phyloP scores from a whole-genome alignment of 2,329 filamentous ascomycete species.

The Paraconiothyrium brasiliense region DNA sequence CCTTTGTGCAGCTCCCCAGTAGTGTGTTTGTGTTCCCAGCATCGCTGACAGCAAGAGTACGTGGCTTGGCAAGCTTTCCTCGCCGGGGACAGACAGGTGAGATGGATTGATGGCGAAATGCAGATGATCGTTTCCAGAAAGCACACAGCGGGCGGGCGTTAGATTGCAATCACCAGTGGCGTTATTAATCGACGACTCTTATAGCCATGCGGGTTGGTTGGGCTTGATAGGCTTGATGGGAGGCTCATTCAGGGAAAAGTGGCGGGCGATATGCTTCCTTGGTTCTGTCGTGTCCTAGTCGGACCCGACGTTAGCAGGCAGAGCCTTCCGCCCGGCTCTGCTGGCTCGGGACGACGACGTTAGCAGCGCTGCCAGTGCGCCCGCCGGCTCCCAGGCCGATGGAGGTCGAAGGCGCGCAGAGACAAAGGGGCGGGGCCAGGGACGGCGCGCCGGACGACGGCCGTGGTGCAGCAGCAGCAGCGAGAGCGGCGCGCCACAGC shows the following conservation, averaged over 20 bases:
- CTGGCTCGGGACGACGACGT: conserved; percentile 11
- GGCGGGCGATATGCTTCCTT: conserved; percentile 21
- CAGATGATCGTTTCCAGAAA: conserved; percentile 7
- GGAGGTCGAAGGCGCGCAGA: background rate
- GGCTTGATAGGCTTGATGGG: conserved; percentile 19
- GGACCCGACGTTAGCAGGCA: conserved; percentile 5
- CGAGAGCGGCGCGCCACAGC: background rate
- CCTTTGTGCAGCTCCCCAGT: conserved; percentile 4
- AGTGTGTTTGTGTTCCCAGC: conserved; percentile 5
- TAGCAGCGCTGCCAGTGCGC: background rate
- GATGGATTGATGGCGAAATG: background rate
- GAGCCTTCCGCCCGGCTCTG: conserved; percentile 4
- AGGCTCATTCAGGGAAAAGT: background rate
- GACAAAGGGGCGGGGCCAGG: conserved; percentile 11
- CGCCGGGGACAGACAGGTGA: conserved; percentile 19
- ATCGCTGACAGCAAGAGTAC: conserved; percentile 15
- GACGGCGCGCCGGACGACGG: conserved; percentile 14
- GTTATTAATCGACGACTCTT: conserved; percentile 21
- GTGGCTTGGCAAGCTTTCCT: conserved; percentile 32
- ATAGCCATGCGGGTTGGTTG: conserved; percentile 28
- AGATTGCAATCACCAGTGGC: conserved; percentile 24
- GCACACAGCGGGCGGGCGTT: conserved; percentile 8
- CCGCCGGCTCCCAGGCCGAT: conserved; percentile 9
- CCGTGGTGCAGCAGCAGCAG: background rate
- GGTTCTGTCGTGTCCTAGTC: conserved; percentile 28